These are phyloP conservation scores for Ligustrum vulgare DNA, from an alignment of 257 asterid species.

Conservation along the genomic window DNA sequence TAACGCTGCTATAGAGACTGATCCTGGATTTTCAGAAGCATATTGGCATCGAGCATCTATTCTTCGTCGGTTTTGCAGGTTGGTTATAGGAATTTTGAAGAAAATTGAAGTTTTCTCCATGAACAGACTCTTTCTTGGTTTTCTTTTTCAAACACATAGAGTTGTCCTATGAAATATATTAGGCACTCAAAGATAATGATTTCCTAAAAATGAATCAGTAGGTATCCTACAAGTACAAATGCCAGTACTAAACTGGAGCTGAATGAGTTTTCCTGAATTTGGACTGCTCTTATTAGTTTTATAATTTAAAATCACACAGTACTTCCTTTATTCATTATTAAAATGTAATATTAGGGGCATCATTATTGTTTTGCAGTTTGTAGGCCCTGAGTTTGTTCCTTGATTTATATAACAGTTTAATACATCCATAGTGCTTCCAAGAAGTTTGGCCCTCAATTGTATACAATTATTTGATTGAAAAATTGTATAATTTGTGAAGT, in stretches of 20 bases:
- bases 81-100: constrained; percentile 3
- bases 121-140: neutral
- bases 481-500: constrained; percentile 39
- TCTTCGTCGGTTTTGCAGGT: constrained; percentile 89
- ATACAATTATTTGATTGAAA: constrained; percentile 24
- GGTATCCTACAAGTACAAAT: neutral
- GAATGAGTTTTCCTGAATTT: neutral
- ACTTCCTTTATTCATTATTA: neutral
- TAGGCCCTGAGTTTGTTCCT: neutral
- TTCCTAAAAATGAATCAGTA: neutral
- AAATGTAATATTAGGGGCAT: neutral
- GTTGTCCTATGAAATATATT: neutral
- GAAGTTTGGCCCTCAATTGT: neutral
- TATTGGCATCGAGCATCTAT: constrained; percentile 76
- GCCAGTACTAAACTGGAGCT: neutral
- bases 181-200: neutral
- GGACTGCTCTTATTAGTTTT: neutral
- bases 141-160: neutral
- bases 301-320: neutral
- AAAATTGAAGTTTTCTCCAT: neutral
- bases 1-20: constrained; percentile 83
- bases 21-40: constrained; percentile 81
- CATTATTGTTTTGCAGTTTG: neutral
- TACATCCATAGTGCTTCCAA: neutral
- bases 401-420: neutral